Evolutionary conservation across 352 stramenopile species (phyloP).

Genomic region (Phytophthora brassicae): DNA sequence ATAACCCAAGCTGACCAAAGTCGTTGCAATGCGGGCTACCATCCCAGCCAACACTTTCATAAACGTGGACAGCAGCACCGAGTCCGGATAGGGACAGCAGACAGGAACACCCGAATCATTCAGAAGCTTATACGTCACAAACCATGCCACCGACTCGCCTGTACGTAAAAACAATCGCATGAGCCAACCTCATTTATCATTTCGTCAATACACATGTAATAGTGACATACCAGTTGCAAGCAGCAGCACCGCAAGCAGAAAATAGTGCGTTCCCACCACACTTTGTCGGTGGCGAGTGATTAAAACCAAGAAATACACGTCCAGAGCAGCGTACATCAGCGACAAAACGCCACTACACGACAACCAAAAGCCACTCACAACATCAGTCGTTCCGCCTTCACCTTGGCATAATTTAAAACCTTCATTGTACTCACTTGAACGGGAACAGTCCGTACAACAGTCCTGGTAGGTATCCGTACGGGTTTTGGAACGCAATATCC

Average conservation of each 20-base stretch:
- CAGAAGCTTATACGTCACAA: conserved; percentile 75
- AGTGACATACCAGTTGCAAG: conserved; percentile 57
- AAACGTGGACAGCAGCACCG: conserved; percentile 70
- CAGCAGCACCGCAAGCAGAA: conserved; percentile 76
- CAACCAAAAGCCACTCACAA: conserved; percentile 12
- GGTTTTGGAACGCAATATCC: conserved; percentile 71
- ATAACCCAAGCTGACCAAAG: conserved; percentile 80
- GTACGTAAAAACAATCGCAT: not conserved
- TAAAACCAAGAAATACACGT: conserved; percentile 66
- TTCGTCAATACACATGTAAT: not conserved
- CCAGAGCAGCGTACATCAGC: conserved; percentile 71
- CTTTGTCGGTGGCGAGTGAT: conserved; percentile 69
- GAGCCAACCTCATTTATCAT: not conserved
- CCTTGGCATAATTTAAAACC: not conserved
- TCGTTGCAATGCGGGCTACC: conserved; percentile 74
- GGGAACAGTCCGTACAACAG: conserved; percentile 80
- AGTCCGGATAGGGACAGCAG: conserved; percentile 76
- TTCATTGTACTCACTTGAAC: conserved; percentile 72
- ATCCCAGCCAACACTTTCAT: conserved; percentile 76
- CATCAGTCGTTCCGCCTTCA: conserved; percentile 8
- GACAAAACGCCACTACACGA: conserved; percentile 59
- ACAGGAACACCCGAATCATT: conserved; percentile 70
- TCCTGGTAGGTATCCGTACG: conserved; percentile 81
- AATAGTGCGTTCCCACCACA: conserved; percentile 84
- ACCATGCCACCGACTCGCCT: conserved; percentile 77